These are phyloP conservation scores for Gnomoniopsis smithogilvyi DNA, from an alignment of 2,329 filamentous ascomycete genomes.

Conservation along the genomic window DNA sequence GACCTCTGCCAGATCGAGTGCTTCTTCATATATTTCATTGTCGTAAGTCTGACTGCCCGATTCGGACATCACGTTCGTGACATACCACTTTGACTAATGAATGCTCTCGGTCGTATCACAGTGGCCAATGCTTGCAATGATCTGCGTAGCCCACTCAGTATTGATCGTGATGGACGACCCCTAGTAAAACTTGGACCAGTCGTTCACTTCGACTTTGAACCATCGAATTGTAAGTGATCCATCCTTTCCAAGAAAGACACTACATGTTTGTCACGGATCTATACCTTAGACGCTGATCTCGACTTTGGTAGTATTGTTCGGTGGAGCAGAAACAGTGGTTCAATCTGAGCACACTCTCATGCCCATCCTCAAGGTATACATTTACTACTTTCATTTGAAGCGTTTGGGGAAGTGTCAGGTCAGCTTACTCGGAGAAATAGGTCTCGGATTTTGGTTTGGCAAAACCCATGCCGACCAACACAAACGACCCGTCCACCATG, in stretches of 20 bases:
- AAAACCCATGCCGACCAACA: not conserved
- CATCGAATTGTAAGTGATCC: not conserved
- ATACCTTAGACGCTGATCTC: not conserved
- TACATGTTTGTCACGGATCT: not conserved
- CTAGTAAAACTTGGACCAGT: not conserved
- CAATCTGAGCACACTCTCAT: not conserved
- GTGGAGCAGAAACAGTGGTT: not conserved
- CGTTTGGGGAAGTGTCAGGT: not conserved
- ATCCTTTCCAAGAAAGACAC: not conserved
- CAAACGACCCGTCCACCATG: not conserved
- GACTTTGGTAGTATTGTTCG: not conserved
- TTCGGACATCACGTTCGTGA: not conserved
- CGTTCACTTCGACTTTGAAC: not conserved
- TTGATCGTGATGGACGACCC: not conserved
- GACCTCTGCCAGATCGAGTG: not conserved
- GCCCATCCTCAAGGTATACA: not conserved
- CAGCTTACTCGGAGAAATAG: not conserved
- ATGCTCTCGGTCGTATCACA: not conserved
- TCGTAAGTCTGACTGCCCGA: not conserved
- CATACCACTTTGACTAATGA: not conserved
- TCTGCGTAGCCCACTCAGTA: not conserved
- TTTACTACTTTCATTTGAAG: no score
- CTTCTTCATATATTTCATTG: not conserved
- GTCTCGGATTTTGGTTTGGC: not conserved
- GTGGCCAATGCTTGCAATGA: not conserved